Evolutionary conservation across 1,139 yeast species (phyloP).

Genomic region (Scheffersomyces insectosa): DNA sequence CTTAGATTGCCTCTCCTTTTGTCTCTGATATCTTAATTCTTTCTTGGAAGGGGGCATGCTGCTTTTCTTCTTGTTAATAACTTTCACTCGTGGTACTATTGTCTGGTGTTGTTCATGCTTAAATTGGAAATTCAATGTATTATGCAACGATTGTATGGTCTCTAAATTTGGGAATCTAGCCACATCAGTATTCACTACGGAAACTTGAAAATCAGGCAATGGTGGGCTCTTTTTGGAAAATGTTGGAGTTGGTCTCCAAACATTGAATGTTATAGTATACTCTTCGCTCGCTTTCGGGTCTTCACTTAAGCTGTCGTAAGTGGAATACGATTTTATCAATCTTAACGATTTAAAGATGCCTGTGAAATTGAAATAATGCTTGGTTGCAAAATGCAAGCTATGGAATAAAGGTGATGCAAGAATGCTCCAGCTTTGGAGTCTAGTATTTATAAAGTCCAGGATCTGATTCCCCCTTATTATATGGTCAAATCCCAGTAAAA

Average conservation of each 20-base stretch:
- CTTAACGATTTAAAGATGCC: conserved; percentile 40
- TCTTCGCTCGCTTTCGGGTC: background rate
- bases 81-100: conserved; percentile 5
- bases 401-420: conserved; percentile 9
- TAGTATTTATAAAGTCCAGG: too few relatives aligned
- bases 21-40: conserved; percentile 20
- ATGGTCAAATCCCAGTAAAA: too few relatives aligned
- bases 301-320: conserved; percentile 16
- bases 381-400: conserved; percentile 11
- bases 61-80: conserved; percentile 8
- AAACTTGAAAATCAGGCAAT: conserved; percentile 72
- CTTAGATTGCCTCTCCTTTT: conserved; percentile 27
- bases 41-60: conserved; percentile 14
- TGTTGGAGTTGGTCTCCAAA: conserved; percentile 80
- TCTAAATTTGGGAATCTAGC: conserved; percentile 53
- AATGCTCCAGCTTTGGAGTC: conserved; percentile 3
- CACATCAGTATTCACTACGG: conserved; percentile 55
- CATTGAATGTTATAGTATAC: conserved; percentile 48
- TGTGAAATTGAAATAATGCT: conserved; percentile 37
- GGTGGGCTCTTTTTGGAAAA: conserved; percentile 68
- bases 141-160: conserved; percentile 35
- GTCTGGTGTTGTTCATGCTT: conserved; percentile 6
- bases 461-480: too few relatives aligned
- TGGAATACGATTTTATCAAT: conserved; percentile 30
- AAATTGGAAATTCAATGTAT: conserved; percentile 16